Evolutionary conservation across 2,329 filamentous ascomycete species (phyloP), one percentile per base, ranked within the genome.

Genomic region (Aspergillus unguis): DNA sequence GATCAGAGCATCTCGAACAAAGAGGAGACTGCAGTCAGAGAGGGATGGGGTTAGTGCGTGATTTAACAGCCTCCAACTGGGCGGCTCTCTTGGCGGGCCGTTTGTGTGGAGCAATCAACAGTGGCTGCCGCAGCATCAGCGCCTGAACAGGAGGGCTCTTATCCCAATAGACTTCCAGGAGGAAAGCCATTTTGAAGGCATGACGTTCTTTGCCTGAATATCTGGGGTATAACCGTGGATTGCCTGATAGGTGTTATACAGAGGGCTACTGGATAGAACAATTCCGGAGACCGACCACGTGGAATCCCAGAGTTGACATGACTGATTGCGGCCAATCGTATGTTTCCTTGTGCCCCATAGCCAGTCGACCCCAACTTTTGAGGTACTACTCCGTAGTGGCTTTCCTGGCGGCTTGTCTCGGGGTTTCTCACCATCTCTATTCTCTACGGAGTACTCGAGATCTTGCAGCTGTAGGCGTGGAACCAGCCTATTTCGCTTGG

Each of bases 231-330:
- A 43, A 25, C 32, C 26, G 33, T 10, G 17, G 17, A 17, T 31
- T 40, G 41, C 10, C 32, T 49, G 31, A 38, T 33, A 53, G 28
- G 32, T 23, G 43, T 42, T 23, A 37, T 45, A 29, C 17, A 17
- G 17, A 17, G 17, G 1, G 17, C 17, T 17, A 17, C 17, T 17
- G 54, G 54, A 29, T 25, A 44, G 50, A 54, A 55, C 48, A 46
- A 37, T 48, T 45, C 55, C 47, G 40, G 46, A 46, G 36, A 44
- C 50, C 51, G 48, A 57, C 59, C 59, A 61, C 59, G 59, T 61
- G 59, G 59, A 54, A 57, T 53, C 48, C 43, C 55, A 40, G 48
- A 56, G 54, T 52, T 61, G 48, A 56, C 52, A 54, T 54, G 40
- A 47, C 40, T 41, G 50, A 8, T 11, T 10, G 3, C 23, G 27